Evolutionary conservation across 2,329 filamentous ascomycete genomes (phyloP).

Genomic region (Diaporthe velutina): DNA sequence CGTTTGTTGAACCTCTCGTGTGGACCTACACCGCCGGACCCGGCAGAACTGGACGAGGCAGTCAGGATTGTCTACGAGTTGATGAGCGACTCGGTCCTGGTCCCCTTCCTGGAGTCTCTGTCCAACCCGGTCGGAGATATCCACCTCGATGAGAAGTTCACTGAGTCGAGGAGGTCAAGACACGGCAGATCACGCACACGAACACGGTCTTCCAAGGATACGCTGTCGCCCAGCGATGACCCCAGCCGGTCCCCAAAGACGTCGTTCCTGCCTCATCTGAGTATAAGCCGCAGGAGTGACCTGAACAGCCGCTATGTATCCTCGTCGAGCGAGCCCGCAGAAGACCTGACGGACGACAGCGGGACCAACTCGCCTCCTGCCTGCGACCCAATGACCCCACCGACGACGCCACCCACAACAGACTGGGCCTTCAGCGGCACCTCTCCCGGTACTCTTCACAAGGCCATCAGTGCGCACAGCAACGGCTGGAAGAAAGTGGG

Average conservation of each 20-base stretch:
- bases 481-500: constrained; percentile 76
- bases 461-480: constrained; percentile 66
- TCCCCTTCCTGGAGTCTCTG: constrained; percentile 88
- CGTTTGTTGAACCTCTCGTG: constrained; percentile 76
- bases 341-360: constrained; percentile 74
- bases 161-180: constrained; percentile 50
- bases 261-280: constrained; percentile 57
- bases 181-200: constrained; percentile 56
- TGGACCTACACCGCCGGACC: constrained; percentile 73
- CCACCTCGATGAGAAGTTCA: constrained; percentile 51
- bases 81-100: constrained; percentile 96
- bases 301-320: constrained; percentile 57
- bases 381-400: constrained; percentile 79
- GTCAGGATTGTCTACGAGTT: constrained; percentile 92
- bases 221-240: constrained; percentile 51
- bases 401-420: constrained; percentile 76
- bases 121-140: constrained; percentile 53
- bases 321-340: constrained; percentile 59
- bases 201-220: constrained; percentile 54
- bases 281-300: constrained; percentile 52
- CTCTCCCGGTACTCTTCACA: constrained; percentile 66
- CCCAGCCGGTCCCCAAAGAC: constrained; percentile 58
- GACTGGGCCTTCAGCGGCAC: constrained; percentile 65
- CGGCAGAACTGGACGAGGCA: constrained; percentile 83
- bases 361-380: constrained; percentile 68